Percentiles rank a stretch among this genome's conserved stretches.
These are phyloP conservation scores for Aspergillus nanangensis DNA, from an alignment of 495 filamentous ascomycete species.

Conservation along the genomic window DNA sequence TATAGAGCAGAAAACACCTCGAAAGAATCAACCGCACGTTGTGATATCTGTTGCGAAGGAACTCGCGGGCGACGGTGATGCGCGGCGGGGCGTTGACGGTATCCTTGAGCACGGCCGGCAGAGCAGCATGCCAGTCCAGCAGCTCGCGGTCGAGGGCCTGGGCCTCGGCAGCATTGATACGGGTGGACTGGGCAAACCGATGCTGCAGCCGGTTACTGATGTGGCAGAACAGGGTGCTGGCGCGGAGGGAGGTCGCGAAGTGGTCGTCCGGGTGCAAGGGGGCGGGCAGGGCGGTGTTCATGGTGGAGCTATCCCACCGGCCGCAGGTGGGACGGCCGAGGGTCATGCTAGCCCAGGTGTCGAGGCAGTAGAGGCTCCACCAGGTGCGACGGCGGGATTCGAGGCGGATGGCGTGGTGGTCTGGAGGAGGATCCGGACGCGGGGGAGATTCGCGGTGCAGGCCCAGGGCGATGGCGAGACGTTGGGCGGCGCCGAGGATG, in stretches of 20 bases:
- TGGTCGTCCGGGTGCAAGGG: conserved; percentile 1
- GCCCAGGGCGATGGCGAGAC: conserved; percentile 62
- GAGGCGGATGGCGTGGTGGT: conserved; percentile 2
- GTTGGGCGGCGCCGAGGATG: conserved; percentile 50
- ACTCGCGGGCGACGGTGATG: conserved; percentile 5
- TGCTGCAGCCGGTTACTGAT: conserved; percentile 6
- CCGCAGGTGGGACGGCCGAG: conserved; percentile 49
- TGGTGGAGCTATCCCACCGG: conserved; percentile 4
- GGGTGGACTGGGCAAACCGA: conserved; percentile 5
- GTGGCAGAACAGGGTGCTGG: conserved; percentile 7
- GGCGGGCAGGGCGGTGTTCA: conserved; percentile 4
- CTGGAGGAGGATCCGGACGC: background rate
- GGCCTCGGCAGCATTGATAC: background rate
- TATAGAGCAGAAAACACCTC: conserved; percentile 5
- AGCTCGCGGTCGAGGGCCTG: background rate
- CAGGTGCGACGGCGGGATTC: conserved; percentile 61
- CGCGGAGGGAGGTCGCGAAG: conserved; percentile 2
- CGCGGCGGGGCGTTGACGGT: background rate
- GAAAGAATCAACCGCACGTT: conserved; percentile 6
- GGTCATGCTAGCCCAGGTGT: conserved; percentile 64
- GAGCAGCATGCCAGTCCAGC: background rate
- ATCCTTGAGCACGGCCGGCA: background rate
- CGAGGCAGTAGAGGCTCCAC: conserved; percentile 67
- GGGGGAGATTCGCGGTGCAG: conserved; percentile 55
- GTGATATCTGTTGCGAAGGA: conserved; percentile 6